Percentiles rank a stretch among this genome's conserved stretches.
Conservation (phyloP, 2,329 filamentous ascomycete genomes). For the Alternaria dauci region DNA sequence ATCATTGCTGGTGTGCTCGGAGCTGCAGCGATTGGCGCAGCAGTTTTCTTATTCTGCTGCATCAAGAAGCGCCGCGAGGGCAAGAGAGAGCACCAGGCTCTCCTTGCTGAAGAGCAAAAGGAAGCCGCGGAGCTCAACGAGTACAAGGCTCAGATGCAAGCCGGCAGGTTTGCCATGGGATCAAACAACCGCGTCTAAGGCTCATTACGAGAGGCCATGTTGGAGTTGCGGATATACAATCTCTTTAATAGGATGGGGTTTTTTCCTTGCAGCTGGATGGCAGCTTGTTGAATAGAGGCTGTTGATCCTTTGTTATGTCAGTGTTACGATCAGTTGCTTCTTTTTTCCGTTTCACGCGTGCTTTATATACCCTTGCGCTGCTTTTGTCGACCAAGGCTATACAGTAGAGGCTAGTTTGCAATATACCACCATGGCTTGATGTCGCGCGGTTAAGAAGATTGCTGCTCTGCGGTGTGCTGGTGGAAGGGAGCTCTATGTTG, state of each 20-base stretch:
- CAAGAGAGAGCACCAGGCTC: slow-evolving; percentile 42
- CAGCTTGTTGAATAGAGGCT: slow-evolving; percentile 9
- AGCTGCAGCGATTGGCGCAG: slow-evolving; percentile 36
- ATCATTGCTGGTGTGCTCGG: slow-evolving; percentile 44
- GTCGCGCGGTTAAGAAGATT: background rate
- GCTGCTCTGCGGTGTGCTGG: slow-evolving; percentile 1
- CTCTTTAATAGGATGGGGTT: slow-evolving; percentile 9
- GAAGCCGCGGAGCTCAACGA: slow-evolving; percentile 48
- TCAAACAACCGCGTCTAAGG: slow-evolving; percentile 23
- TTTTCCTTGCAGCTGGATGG: slow-evolving; percentile 8
- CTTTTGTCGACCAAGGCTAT: slow-evolving; percentile 12
- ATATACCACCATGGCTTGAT: slow-evolving; percentile 9
- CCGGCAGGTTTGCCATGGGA: slow-evolving; percentile 34
- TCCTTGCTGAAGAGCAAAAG: slow-evolving; percentile 47
- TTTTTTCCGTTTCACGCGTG: slow-evolving; percentile 8
- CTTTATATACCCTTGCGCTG: slow-evolving; percentile 24
- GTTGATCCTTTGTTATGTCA: slow-evolving; percentile 15
- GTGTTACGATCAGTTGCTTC: slow-evolving; percentile 16
- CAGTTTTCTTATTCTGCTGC: slow-evolving; percentile 48
- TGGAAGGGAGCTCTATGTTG: background rate
- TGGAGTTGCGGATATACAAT: slow-evolving; percentile 11
- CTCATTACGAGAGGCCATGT: background rate
- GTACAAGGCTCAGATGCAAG: slow-evolving; percentile 43
- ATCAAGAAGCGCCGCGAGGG: slow-evolving; percentile 52
- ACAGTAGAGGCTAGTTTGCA: background rate